These are phyloP conservation scores for Xylaria curta DNA, from an alignment of 495 filamentous ascomycete genomes.

Conservation along the genomic window DNA sequence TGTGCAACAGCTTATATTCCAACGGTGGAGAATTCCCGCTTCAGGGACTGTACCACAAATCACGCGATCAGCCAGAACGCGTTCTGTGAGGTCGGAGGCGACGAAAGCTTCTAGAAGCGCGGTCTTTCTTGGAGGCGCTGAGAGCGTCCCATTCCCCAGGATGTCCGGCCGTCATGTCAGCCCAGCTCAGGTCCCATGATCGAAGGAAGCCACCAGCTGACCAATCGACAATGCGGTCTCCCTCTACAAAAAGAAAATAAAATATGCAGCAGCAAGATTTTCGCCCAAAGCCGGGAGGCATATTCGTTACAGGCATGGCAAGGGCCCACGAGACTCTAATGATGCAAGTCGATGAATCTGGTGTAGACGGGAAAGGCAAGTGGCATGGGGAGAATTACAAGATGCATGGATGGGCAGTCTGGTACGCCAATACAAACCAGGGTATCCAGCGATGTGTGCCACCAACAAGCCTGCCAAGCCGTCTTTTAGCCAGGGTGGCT, in stretches of 20 bases:
- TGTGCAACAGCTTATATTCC: not conserved
- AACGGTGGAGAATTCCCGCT: not conserved
- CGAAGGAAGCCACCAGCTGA: conserved; percentile 39
- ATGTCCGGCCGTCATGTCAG: conserved; percentile 8
- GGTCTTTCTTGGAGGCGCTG: conserved; percentile 26
- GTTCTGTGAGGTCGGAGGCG: conserved; percentile 28
- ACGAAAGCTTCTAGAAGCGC: conserved; percentile 41
- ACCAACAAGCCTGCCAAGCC: conserved; percentile 19
- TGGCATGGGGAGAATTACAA: conserved; percentile 34
- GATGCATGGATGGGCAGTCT: conserved; percentile 34
- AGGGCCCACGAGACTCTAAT: conserved; percentile 13
- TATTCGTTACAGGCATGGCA: not conserved
- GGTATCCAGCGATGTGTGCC: conserved; percentile 18
- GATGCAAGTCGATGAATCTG: conserved; percentile 40
- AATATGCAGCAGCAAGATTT: conserved; percentile 30
- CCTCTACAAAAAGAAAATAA: conserved; percentile 30
- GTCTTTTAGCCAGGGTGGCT: conserved; percentile 13
- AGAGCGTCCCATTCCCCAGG: conserved; percentile 26
- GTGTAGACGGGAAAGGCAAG: conserved; percentile 34
- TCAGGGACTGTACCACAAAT: conserved; percentile 14
- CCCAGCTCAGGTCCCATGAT: conserved; percentile 30
- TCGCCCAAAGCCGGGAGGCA: conserved; percentile 23
- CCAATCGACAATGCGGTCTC: conserved; percentile 32
- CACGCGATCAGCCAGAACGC: conserved; percentile 27
- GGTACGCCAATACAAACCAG: not conserved